Conservation (phyloP, 345 rosid species). For the Eucalyptus brandiana region DNA sequence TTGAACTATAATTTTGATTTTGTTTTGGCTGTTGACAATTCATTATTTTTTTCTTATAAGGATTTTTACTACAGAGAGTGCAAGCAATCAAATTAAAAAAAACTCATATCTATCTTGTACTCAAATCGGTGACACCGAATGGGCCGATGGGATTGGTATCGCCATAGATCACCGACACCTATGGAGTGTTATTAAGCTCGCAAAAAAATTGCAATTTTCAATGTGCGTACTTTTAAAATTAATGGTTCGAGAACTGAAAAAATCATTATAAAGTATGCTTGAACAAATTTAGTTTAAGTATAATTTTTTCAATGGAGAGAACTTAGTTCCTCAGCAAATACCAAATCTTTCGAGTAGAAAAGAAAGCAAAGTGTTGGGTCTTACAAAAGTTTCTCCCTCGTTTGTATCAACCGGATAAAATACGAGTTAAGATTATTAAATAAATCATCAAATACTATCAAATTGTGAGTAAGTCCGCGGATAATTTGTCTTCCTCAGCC, state of each 20-base stretch:
- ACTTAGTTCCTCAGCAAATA: not conserved
- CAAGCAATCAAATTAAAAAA: not conserved
- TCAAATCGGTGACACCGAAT: not conserved
- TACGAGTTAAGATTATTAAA: not conserved
- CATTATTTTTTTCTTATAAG: not conserved
- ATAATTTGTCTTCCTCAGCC: not conserved
- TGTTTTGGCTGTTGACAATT: not conserved
- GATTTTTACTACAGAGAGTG: not conserved
- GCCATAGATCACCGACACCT: not conserved
- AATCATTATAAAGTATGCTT: not conserved
- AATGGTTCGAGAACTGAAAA: not conserved
- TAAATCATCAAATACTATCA: not conserved
- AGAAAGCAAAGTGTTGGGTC: not conserved
- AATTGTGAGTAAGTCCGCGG: not conserved
- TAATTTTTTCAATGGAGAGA: not conserved
- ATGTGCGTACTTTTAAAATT: not conserved
- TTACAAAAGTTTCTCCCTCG: not conserved
- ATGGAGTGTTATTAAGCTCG: not conserved
- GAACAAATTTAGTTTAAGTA: not conserved
- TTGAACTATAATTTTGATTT: not conserved
- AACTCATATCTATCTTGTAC: not conserved
- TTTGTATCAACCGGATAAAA: not conserved
- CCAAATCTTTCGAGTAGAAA: not conserved
- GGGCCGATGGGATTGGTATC: not conserved
- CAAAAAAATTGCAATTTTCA: not conserved